Base-by-base conservation (phyloP, 306 rosid genomes). In the Benincasa hispida region DNA sequence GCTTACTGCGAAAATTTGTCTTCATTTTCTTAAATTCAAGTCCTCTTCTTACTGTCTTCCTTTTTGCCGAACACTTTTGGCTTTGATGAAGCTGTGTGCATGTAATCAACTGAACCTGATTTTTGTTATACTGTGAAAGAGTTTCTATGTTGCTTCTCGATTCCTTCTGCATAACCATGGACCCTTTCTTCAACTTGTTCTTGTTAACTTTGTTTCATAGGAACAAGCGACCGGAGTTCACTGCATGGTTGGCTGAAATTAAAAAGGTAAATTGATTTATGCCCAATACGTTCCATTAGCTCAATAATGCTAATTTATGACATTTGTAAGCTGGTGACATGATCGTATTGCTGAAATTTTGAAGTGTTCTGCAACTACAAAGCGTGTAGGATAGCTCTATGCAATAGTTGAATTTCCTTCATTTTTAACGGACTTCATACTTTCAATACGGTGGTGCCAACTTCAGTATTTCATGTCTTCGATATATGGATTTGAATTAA, bases 201-300 rank as follows among this genome's bases (percentile, higher is more conserved):
- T 70, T 86, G 50, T 54, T 76, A 79, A 81, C 47, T 63, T 72
- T 66, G 47, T 84, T 45, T 75, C 83, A 34, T 82, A 94, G 99
- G 99, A 94, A 68, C 80, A 94, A 94, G 77, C 91, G 99, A 68
- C 99, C 97, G 10, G 96, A 94, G 82, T 94, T 94, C 85, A 92
- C 97, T 82, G 99, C 99, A 41, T 94, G 97, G 99, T 87, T 94
- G 83, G 79, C 86, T 24, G 99, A 94, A 88, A 91, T 94, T 11
- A 94, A 92, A 83, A 88, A 89, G 95, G 99, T 94, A 69, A 22
- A 34, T 79, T 85, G 76, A 21, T 54, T 32, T 56, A 15, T 74
- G 32, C 27, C 28, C 56, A 39, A n/a, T 55, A 18, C 10, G n/a
- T 14, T 18, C 24, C 74, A 62, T 39, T 39, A 39, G 72, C 72